A percentile compares a stretch with the other conserved stretches of the same genome.
These are phyloP conservation scores for Metschnikowia dekortorum DNA, from an alignment of 805 yeast genomes.

Conservation along the genomic window DNA sequence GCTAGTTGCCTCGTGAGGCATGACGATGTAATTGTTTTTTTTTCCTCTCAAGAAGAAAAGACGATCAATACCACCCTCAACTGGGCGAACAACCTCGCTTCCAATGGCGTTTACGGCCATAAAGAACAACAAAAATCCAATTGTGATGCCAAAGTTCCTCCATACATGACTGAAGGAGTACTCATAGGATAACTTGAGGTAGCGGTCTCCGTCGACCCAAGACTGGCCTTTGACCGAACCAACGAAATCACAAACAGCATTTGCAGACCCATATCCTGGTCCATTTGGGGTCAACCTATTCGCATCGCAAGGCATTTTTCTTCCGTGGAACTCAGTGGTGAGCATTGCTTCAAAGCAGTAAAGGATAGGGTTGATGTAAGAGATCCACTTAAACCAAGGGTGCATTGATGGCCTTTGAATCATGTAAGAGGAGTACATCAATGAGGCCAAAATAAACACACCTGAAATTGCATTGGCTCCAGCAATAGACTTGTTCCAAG, in stretches of 20 bases:
- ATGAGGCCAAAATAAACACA: constrained; percentile 34
- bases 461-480: constrained; percentile 55
- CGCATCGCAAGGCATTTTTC: constrained; percentile 24
- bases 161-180: constrained; percentile 40
- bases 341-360: constrained; percentile 29
- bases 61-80: constrained; percentile 31
- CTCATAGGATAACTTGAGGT: constrained; percentile 28
- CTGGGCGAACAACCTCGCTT: constrained; percentile 24
- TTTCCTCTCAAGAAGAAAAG: constrained; percentile 27
- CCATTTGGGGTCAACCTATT: constrained; percentile 22
- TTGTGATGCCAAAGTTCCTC: constrained; percentile 45
- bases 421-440: constrained; percentile 30
- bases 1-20: constrained; percentile 9
- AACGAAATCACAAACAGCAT: constrained; percentile 13
- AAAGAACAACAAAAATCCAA: constrained; percentile 26
- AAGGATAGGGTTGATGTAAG: constrained; percentile 32
- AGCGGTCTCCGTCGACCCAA: constrained; percentile 28
- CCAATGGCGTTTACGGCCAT: constrained; percentile 22
- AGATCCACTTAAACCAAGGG: constrained; percentile 35
- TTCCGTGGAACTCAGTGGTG: constrained; percentile 29
- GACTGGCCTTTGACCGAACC: constrained; percentile 15
- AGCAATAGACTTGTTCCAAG: constrained; percentile 48
- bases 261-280: constrained; percentile 18
- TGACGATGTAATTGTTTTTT: constrained; percentile 16
- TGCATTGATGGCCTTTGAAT: constrained; percentile 32